Percentiles rank a stretch among this genome's conserved stretches.
Evolutionary conservation across 2,329 filamentous ascomycete genomes (phyloP).

Genomic region (Aspergillus latus): DNA sequence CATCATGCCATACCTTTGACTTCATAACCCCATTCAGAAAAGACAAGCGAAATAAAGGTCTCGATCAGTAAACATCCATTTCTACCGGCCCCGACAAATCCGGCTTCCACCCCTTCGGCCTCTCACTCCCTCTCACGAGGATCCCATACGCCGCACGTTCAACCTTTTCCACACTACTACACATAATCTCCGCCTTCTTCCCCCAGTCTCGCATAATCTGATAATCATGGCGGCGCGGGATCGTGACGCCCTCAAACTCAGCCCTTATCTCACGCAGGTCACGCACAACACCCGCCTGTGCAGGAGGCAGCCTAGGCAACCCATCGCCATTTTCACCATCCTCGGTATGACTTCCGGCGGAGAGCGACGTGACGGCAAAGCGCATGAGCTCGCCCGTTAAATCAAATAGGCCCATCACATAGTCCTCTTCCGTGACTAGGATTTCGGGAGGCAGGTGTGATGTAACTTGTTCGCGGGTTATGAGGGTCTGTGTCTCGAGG

Average conservation of each 20-base stretch:
- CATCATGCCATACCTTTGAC: neutral
- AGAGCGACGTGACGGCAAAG: slow-evolving; percentile 86
- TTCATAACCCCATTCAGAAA: neutral
- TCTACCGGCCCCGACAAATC: slow-evolving; percentile 58
- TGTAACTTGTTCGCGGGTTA: slow-evolving; percentile 64
- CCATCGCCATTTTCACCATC: neutral
- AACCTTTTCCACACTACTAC: slow-evolving; percentile 87
- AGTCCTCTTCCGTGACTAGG: slow-evolving; percentile 74
- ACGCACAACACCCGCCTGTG: slow-evolving; percentile 66
- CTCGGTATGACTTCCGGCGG: slow-evolving; percentile 60
- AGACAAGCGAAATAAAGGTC: neutral
- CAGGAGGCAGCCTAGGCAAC: slow-evolving; percentile 26
- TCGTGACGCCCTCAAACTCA: slow-evolving; percentile 71
- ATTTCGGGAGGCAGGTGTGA: slow-evolving; percentile 52
- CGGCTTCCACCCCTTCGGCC: slow-evolving; percentile 88
- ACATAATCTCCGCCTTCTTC: slow-evolving; percentile 84
- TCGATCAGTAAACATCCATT: slow-evolving; percentile 39
- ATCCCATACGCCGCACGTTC: slow-evolving; percentile 87
- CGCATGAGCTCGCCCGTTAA: slow-evolving; percentile 96
- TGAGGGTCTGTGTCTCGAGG: slow-evolving; percentile 71
- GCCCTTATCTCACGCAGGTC: slow-evolving; percentile 79
- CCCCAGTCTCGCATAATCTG: slow-evolving; percentile 62
- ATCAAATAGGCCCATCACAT: slow-evolving; percentile 87
- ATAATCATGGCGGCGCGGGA: slow-evolving; percentile 46
- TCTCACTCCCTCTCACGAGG: slow-evolving; percentile 80